phyloP scores from a whole-genome alignment of 495 filamentous ascomycete genomes.

The Penicillium waksmanii region DNA sequence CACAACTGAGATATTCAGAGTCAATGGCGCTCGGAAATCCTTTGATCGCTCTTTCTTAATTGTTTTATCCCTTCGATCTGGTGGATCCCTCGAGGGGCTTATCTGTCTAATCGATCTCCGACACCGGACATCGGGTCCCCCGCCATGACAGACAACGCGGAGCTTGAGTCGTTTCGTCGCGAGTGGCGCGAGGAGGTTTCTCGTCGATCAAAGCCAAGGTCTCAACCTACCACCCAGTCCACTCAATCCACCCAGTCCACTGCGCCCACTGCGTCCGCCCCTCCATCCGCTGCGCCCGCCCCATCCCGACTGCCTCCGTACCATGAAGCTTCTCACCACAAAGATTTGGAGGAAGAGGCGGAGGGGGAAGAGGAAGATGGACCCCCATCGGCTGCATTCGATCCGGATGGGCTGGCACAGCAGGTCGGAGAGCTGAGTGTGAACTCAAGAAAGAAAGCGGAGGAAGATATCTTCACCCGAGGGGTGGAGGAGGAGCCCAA shows the following conservation, averaged over 20 bases:
- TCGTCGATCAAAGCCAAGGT: constrained; percentile 47
- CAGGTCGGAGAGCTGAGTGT: constrained; percentile 41
- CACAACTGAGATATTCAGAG: neutral
- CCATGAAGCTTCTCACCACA: constrained; percentile 38
- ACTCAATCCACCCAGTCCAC: constrained; percentile 22
- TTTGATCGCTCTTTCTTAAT: neutral
- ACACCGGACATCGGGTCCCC: constrained; percentile 29
- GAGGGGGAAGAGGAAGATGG: neutral
- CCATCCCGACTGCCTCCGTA: constrained; percentile 37
- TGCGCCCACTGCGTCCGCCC: constrained; percentile 21
- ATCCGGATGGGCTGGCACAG: constrained; percentile 46
- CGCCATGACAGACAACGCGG: constrained; percentile 66
- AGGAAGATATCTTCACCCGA: constrained; percentile 37
- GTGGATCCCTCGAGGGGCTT: constrained; percentile 28
- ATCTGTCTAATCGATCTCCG: constrained; percentile 35
- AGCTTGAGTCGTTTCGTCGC: constrained; percentile 78
- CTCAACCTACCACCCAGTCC: constrained; percentile 28
- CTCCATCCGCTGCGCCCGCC: constrained; percentile 9
- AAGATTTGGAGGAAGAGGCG: constrained; percentile 44
- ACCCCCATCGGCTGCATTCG: constrained; percentile 40
- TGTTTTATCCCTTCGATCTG: neutral
- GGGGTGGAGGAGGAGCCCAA: constrained; percentile 55
- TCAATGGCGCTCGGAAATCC: constrained; percentile 20
- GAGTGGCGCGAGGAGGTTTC: constrained; percentile 84
- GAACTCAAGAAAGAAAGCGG: constrained; percentile 31